phyloP scores from a whole-genome alignment of 345 rosid species.

The Mallotus nudiflorus region DNA sequence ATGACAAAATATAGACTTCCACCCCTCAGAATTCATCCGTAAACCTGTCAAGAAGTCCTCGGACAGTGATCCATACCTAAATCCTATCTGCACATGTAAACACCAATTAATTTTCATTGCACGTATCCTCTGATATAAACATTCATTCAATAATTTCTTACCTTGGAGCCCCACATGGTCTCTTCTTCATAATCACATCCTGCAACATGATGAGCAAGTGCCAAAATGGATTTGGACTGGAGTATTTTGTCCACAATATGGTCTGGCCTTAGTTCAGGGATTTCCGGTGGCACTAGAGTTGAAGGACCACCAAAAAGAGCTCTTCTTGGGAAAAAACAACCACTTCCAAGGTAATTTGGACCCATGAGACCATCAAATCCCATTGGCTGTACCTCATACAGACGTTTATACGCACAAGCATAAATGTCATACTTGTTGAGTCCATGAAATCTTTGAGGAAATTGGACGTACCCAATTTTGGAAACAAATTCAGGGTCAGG shows the following conservation, averaged over 20 bases:
- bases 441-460: constrained; percentile 65
- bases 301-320: constrained; percentile 53
- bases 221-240: constrained; percentile 22
- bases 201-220: constrained; percentile 53
- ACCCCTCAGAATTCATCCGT: constrained; percentile 59
- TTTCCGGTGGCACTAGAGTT: constrained; percentile 24
- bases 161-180: constrained; percentile 69
- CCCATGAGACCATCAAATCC: constrained; percentile 64
- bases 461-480: constrained; percentile 50
- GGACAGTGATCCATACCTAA: constrained; percentile 66
- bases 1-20: constrained; percentile 58
- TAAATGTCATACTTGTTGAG: constrained; percentile 59
- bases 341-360: constrained; percentile 53
- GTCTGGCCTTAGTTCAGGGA: constrained; percentile 37
- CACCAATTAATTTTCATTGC: too few relatives aligned
- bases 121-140: too few relatives aligned
- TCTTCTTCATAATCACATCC: constrained; percentile 50
- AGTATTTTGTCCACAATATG: constrained; percentile 30
- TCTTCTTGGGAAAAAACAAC: constrained; percentile 59
- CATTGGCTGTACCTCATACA: constrained; percentile 39
- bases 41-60: constrained; percentile 71
- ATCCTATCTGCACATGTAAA: constrained; percentile 47
- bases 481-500: constrained; percentile 31
- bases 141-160: constrained; percentile 9
- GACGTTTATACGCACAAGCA: constrained; percentile 36